A percentile compares a stretch with the other conserved stretches of the same genome.
phyloP scores from a whole-genome alignment of 495 filamentous ascomycete species.

The Penicillium simplicissimum region DNA sequence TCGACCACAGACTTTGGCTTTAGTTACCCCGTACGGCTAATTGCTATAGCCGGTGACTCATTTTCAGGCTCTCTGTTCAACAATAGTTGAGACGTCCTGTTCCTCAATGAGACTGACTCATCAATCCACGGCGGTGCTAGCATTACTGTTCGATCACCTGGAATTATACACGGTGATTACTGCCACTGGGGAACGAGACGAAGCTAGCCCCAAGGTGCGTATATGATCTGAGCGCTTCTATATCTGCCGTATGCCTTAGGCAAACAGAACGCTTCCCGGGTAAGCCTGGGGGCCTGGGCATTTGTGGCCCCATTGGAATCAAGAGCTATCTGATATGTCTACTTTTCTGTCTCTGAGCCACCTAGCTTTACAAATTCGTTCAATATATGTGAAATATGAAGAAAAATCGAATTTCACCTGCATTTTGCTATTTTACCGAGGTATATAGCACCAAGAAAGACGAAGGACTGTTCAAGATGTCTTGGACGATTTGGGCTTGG shows the following conservation, averaged over 20 bases:
- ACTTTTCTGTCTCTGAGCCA: not conserved
- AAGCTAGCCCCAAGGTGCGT: not conserved
- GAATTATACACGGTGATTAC: not conserved
- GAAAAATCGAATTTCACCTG: not conserved
- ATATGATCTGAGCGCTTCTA: not conserved
- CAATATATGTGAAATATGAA: not conserved
- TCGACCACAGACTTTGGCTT: not conserved
- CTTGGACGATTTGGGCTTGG: not conserved
- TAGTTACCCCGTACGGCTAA: not conserved
- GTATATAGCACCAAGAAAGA: no score
- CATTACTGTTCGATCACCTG: no score
- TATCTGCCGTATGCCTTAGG: not conserved
- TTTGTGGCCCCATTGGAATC: not conserved
- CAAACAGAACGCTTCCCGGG: not conserved
- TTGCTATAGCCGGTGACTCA: not conserved
- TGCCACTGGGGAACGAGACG: not conserved
- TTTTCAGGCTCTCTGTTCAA: not conserved
- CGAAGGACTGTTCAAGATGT: not conserved
- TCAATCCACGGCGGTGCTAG: not conserved
- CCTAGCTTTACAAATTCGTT: not conserved
- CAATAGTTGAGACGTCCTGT: not conserved
- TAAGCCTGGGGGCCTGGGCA: not conserved
- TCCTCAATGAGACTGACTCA: not conserved
- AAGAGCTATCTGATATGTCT: not conserved
- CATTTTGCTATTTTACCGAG: not conserved